These are phyloP conservation scores for Leccinum subfulvum DNA, from an alignment of 1,284 basidiomycete genomes.

Conservation along the genomic window DNA sequence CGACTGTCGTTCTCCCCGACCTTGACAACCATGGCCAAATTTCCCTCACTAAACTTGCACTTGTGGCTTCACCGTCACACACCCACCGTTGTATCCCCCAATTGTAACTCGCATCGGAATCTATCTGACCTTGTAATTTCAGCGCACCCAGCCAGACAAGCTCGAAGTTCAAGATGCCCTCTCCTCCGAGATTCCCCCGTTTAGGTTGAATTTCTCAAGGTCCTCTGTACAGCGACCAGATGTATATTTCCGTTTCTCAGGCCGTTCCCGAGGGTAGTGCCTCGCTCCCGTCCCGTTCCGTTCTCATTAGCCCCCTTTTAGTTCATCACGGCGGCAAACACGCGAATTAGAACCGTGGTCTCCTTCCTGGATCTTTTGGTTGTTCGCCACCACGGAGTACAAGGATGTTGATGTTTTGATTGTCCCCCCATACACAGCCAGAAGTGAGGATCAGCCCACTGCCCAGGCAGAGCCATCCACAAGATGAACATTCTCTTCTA, in stretches of 20 bases:
- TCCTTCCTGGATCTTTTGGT: background rate
- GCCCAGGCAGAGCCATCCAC: background rate
- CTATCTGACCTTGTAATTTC: background rate
- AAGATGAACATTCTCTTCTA: background rate
- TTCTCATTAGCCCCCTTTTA: background rate
- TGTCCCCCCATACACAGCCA: background rate
- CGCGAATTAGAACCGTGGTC: background rate
- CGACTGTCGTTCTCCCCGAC: background rate
- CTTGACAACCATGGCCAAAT: background rate
- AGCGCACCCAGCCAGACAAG: background rate
- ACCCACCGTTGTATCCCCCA: too few species aligned
- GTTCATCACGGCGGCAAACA: background rate
- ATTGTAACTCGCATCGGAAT: background rate
- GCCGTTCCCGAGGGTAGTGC: background rate
- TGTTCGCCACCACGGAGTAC: background rate
- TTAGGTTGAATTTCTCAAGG: background rate
- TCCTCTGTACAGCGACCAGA: background rate
- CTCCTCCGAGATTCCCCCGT: background rate
- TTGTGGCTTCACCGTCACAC: background rate
- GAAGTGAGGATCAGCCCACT: background rate
- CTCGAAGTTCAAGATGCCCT: background rate
- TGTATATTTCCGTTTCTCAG: background rate
- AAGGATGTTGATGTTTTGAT: background rate
- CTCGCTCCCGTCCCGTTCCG: background rate
- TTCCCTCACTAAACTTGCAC: background rate